phyloP scores from a whole-genome alignment of 2,329 filamentous ascomycete genomes.

The Alternaria ethzedia region DNA sequence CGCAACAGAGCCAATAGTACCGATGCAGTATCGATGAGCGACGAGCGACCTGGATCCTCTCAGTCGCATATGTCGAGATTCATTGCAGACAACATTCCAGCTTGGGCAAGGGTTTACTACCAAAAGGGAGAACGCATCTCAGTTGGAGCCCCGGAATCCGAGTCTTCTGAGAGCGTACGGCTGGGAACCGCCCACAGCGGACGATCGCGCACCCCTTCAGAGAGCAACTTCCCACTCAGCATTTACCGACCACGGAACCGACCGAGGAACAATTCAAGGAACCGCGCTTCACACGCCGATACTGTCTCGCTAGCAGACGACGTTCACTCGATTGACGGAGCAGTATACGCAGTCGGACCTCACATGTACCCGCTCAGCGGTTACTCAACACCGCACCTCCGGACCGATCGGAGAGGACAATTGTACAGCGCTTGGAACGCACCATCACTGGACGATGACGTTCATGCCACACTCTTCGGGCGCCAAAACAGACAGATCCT shows the following conservation, averaged over 20 bases:
- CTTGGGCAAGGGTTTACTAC: conserved; percentile 50
- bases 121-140: conserved; percentile 46
- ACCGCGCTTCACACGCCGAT: conserved; percentile 38
- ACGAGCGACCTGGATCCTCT: conserved; percentile 45
- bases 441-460: conserved; percentile 70
- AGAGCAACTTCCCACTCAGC: conserved; percentile 45
- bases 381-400: conserved; percentile 46
- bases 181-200: conserved; percentile 45
- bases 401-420: conserved; percentile 51
- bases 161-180: conserved; percentile 41
- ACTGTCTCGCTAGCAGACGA: conserved; percentile 39
- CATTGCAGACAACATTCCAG: conserved; percentile 45
- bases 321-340: conserved; percentile 34
- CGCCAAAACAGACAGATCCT: conserved; percentile 76
- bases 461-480: conserved; percentile 66
- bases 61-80: conserved; percentile 46
- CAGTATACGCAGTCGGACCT: conserved; percentile 36
- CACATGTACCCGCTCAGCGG: conserved; percentile 33
- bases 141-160: conserved; percentile 42
- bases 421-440: conserved; percentile 72
- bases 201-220: conserved; percentile 45
- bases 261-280: conserved; percentile 47
- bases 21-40: conserved; percentile 38
- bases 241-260: conserved; percentile 49
- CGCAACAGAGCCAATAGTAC: conserved; percentile 39